A percentile compares a stretch with the other conserved stretches of the same genome.
phyloP scores from a whole-genome alignment of 2,329 filamentous ascomycete species.

The Zymoseptoria ardabiliae region DNA sequence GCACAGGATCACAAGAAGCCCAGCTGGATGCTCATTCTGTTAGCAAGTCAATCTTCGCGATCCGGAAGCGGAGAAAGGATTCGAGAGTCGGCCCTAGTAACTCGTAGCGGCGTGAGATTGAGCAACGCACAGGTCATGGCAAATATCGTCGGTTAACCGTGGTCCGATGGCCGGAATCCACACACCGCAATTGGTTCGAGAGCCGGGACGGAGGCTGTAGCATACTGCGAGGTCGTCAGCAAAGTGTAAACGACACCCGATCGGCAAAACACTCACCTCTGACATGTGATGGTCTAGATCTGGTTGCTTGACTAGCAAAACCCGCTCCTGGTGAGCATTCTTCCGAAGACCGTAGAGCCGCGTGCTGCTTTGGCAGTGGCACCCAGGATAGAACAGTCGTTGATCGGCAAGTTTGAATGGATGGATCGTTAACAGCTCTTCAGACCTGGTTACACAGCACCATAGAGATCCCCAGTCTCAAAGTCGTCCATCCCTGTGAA shows the following conservation, averaged over 20 bases:
- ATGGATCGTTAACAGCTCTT: not conserved
- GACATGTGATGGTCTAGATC: not conserved
- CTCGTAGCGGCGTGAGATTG: not conserved
- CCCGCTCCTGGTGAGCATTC: not conserved
- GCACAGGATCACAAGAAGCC: not conserved
- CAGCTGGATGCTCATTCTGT: no score
- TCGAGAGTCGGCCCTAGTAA: not conserved
- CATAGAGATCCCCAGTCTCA: not conserved
- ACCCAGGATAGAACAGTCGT: no score
- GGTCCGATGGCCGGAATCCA: not conserved
- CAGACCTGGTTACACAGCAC: not conserved
- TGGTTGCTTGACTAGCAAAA: not conserved
- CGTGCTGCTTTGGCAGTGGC: no score
- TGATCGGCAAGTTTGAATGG: no score
- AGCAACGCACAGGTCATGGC: not conserved
- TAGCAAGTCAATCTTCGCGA: not conserved
- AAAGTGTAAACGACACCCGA: no score
- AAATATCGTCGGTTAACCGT: not conserved
- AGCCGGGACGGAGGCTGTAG: not conserved
- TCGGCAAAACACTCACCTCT: not conserved
- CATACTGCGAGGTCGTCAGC: not conserved
- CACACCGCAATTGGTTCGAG: not conserved
- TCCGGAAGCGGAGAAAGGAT: not conserved
- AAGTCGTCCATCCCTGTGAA: conserved; percentile 4
- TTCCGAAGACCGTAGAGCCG: not conserved